These are phyloP conservation scores for Clarkia xantiana DNA, from an alignment of 345 rosid genomes.

Conservation along the genomic window DNA sequence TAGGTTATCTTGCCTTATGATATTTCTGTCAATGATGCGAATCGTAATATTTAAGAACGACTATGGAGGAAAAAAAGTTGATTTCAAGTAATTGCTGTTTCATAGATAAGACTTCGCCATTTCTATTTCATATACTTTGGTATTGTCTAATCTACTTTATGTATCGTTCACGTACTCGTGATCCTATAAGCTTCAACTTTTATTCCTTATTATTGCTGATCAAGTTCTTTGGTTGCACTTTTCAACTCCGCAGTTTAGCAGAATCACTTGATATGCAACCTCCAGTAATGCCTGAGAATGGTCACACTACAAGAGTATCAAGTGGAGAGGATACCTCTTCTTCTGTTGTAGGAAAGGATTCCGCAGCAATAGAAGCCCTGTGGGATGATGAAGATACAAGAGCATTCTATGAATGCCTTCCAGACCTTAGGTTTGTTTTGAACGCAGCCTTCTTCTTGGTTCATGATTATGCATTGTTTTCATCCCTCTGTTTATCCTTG, in stretches of 20 bases:
- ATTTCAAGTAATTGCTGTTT: too few species aligned
- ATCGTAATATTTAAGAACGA: too few species aligned
- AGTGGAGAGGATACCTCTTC: conserved; percentile 71
- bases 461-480: not conserved
- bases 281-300: conserved; percentile 96
- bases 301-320: conserved; percentile 84
- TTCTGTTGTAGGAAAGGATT: conserved; percentile 64
- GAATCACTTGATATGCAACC: conserved; percentile 99
- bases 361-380: conserved; percentile 55
- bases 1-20: conserved; percentile 1
- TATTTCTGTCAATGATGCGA: too few species aligned
- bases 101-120: too few species aligned
- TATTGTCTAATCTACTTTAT: too few species aligned
- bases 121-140: too few species aligned
- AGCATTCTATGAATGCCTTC: conserved; percentile 86
- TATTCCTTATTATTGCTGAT: not conserved
- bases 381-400: conserved; percentile 99
- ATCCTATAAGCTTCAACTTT: too few species aligned
- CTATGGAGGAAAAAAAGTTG: too few species aligned
- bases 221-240: conserved; percentile 1
- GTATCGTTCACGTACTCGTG: too few species aligned
- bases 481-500: not conserved
- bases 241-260: conserved; percentile 49
- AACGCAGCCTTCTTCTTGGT: not conserved
- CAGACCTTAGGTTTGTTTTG: conserved; percentile 83